phyloP scores from a whole-genome alignment of 495 filamentous ascomycete genomes.

The Bathelium albidoporum region DNA sequence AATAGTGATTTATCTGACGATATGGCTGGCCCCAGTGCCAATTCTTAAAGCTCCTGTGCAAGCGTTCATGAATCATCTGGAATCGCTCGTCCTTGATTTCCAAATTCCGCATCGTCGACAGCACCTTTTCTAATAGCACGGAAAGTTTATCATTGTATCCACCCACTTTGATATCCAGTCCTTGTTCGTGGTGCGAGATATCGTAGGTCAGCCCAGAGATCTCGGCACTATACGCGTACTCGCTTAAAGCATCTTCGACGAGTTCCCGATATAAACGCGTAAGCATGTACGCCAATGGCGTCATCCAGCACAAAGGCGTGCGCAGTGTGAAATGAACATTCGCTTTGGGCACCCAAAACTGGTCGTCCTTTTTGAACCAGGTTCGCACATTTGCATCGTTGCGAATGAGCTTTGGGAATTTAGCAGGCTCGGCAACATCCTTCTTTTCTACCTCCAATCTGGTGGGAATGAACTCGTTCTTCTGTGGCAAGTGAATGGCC shows the following conservation, averaged over 20 bases:
- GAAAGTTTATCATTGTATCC: constrained; percentile 96
- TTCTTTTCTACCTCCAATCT: constrained; percentile 92
- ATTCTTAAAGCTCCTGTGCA: constrained; percentile 67
- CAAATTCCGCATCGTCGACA: constrained; percentile 76
- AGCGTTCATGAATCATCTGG: constrained; percentile 79
- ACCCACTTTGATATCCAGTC: constrained; percentile 67
- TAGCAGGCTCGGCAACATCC: constrained; percentile 61
- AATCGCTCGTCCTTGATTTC: constrained; percentile 77
- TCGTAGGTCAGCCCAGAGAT: constrained; percentile 83
- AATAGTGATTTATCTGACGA: constrained; percentile 79
- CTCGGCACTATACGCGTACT: constrained; percentile 96
- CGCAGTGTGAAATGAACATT: constrained; percentile 71
- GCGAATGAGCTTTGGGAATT: constrained; percentile 73
- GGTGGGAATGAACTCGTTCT: constrained; percentile 93
- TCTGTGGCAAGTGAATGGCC: constrained; percentile 77
- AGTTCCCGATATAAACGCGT: constrained; percentile 75
- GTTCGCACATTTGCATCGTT: constrained; percentile 71
- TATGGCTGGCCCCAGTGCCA: constrained; percentile 81
- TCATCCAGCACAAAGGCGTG: constrained; percentile 66
- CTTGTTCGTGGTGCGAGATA: constrained; percentile 56
- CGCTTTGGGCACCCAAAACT: constrained; percentile 95
- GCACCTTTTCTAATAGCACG: constrained; percentile 82
- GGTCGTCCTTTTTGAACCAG: constrained; percentile 99
- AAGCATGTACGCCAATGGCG: constrained; percentile 67
- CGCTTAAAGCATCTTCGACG: constrained; percentile 78